phyloP scores from a whole-genome alignment of 805 yeast genomes.

The Myxozyma nipponensis region DNA sequence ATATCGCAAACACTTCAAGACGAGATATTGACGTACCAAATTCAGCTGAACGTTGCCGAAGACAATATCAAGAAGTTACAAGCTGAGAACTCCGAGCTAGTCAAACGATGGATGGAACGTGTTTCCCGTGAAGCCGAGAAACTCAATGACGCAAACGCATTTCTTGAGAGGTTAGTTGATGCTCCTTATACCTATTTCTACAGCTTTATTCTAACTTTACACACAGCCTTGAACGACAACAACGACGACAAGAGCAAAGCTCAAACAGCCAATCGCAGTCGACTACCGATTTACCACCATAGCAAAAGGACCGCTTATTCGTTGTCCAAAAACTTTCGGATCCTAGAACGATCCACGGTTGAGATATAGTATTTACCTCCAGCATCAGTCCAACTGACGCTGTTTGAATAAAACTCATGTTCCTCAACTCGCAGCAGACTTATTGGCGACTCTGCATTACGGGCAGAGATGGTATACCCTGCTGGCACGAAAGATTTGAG shows the following conservation, averaged over 20 bases:
- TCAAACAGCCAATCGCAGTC: neutral
- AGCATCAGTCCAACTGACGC: conserved; percentile 84
- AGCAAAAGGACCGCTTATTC: neutral
- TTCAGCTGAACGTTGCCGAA: conserved; percentile 51
- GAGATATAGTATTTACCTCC: conserved; percentile 77
- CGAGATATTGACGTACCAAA: conserved; percentile 57
- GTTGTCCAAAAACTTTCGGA: conserved; percentile 21
- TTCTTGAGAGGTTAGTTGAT: conserved; percentile 31
- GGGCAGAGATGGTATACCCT: conserved; percentile 59
- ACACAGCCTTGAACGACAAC: conserved; percentile 14
- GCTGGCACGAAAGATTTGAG: conserved; percentile 75
- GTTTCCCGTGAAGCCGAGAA: conserved; percentile 58
- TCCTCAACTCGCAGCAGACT: conserved; percentile 63
- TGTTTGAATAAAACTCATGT: conserved; percentile 58
- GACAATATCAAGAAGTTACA: conserved; percentile 40
- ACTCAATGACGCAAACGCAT: conserved; percentile 49
- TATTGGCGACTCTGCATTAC: conserved; percentile 53
- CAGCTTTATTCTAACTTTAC: neutral
- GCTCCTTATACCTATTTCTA: neutral
- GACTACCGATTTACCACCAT: neutral
- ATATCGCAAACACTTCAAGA: conserved; percentile 61
- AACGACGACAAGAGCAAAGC: conserved; percentile 12
- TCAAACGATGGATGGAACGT: conserved; percentile 57
- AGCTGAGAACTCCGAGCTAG: conserved; percentile 49
- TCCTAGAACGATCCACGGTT: conserved; percentile 48